Percentiles rank a stretch among this genome's conserved stretches.
phyloP scores from a whole-genome alignment of 768 basidiomycete species.

The Mrakia blollopis region DNA sequence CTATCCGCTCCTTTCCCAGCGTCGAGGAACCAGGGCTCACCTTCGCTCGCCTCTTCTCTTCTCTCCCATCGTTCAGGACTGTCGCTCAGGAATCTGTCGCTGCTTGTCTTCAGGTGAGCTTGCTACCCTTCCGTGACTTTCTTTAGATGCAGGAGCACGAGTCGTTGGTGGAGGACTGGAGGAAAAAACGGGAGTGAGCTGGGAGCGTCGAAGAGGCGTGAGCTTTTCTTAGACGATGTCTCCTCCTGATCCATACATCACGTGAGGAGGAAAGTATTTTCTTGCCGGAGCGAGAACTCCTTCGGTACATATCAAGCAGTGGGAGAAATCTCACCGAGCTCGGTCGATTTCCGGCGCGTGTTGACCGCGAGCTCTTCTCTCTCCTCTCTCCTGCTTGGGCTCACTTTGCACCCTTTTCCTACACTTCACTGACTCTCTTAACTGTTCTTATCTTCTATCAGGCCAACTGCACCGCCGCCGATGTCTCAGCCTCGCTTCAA shows the following conservation, averaged over 20 bases:
- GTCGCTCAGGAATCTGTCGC: background rate
- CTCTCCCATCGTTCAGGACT: background rate
- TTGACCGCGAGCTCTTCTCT: background rate
- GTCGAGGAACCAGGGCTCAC: background rate
- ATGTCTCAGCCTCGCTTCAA: background rate
- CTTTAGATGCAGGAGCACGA: no score
- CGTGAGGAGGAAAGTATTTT: no score
- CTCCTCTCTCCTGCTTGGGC: background rate
- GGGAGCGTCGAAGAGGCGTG: no score
- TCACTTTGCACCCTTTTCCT: background rate
- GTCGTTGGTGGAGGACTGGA: no score
- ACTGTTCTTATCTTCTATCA: background rate
- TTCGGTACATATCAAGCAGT: no score
- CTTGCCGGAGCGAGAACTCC: no score
- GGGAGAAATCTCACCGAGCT: no score
- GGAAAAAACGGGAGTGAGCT: no score
- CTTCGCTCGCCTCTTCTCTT: background rate
- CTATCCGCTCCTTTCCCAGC: background rate
- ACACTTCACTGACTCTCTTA: background rate
- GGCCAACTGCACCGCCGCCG: conserved; percentile 2
- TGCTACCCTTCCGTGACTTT: background rate
- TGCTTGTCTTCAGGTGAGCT: conserved; percentile 6
- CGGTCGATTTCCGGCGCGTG: background rate
- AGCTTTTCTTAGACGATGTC: no score
- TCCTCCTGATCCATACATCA: no score